Evolutionary conservation across 805 yeast species (phyloP), one percentile per base, ranked within the genome.

Genomic region (Candida manassasensis): DNA sequence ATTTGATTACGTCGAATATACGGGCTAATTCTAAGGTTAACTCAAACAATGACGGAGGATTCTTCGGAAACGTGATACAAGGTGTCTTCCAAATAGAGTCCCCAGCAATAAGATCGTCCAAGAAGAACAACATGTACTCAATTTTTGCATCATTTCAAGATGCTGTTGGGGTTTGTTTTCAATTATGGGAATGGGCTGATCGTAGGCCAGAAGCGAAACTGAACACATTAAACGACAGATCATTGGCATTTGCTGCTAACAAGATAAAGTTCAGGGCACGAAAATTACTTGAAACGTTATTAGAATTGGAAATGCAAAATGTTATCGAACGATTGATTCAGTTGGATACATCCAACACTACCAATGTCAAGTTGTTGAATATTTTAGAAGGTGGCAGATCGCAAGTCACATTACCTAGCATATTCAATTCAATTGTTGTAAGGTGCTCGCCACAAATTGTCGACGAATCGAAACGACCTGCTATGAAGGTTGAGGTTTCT

Each of bases 361-460:
- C 53, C 6, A 51, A 49, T 17, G 71, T 78, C 47, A 82, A 80
- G 44, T 50, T 85, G 2, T 55, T 85, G n/a, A 87, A 84, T 53
- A 80, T 84, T 2, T 60, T 89, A 32, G 96, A 89, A 58, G 90
- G 93, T 0, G 83, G 95, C 6, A 75, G 84, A 43, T 84, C 95
- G 0, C 84, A 79, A 38, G 48, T 75, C 4, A 83, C 94, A 0
- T 61, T 87, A 10, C 89, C 94, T 0, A 71, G 75, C 45, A 60
- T 88, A 4, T 65, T 85, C 44, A 68, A 74, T 38, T 65, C 84
- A 0, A 65, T 82, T 21, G 51, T 57, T 15, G 61, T 77, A 7
- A 61, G 82, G 39, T 63, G 75, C 36, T 49, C 53, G 19, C 66
- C 70, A 0, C 55, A 48, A 32, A 14, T 50, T 2, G 36, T 61